Evolutionary conservation across 2,329 filamentous ascomycete genomes (phyloP).

Genomic region (Pseudogymnoascus sp.): DNA sequence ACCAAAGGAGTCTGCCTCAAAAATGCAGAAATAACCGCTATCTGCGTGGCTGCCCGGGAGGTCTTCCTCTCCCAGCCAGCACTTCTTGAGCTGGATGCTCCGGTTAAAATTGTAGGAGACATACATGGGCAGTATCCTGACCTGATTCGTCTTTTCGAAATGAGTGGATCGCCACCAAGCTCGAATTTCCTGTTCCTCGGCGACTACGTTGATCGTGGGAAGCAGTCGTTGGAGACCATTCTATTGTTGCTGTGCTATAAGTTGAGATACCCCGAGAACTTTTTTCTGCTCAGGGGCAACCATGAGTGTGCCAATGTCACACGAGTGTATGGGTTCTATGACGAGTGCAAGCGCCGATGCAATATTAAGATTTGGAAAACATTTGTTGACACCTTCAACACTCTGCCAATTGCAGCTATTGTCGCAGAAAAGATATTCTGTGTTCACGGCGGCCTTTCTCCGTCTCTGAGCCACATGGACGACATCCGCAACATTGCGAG

Average conservation of each 20-base stretch:
- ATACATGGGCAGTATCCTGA: constrained; percentile 97
- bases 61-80: constrained; percentile 87
- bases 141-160: constrained; percentile 93
- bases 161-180: constrained; percentile 91
- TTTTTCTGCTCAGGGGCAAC: constrained; percentile 88
- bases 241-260: constrained; percentile 91
- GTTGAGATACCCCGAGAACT: constrained; percentile 94
- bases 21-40: constrained; percentile 92
- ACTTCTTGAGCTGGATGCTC: constrained; percentile 81
- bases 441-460: constrained; percentile 89
- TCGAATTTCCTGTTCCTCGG: constrained; percentile 92
- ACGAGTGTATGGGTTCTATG: constrained; percentile 93
- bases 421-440: constrained; percentile 97
- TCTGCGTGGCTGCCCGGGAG: constrained; percentile 83
- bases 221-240: constrained; percentile 93
- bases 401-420: constrained; percentile 88
- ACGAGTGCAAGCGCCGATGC: constrained; percentile 92
- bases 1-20: constrained; percentile 96
- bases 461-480: constrained; percentile 91
- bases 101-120: constrained; percentile 96
- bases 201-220: constrained; percentile 93
- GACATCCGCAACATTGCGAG: constrained; percentile 94
- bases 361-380: constrained; percentile 99
- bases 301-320: constrained; percentile 97
- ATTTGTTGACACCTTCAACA: constrained; percentile 95